Base-by-base conservation (phyloP, 441 rosid genomes). In the Breynia disticha region DNA sequence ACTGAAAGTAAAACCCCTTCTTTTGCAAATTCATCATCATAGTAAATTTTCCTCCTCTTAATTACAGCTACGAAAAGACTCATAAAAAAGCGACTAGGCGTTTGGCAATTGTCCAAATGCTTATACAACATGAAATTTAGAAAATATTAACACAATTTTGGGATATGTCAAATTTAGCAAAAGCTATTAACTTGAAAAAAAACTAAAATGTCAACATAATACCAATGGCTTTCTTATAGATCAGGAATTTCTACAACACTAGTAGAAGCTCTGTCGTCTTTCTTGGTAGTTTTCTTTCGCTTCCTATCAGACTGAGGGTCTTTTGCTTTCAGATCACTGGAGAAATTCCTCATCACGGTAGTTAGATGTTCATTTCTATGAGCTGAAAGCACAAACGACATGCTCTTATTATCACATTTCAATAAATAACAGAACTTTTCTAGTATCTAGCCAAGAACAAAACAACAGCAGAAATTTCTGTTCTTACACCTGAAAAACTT, bases 281-380 rank as follows among this genome's bases (percentile, higher is more conserved):
- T 82, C 47, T 59, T 69, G 7, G 82, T 50, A 46, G 65, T 60
- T 67, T 78, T 86, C 82, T 78, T 87, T 21, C 91, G 66, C 74
- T 87, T 90, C 78, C 78, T 84, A 55, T 82, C 89, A 35, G 83
- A 76, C 28, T 68, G 80, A 48, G 84, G 87, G 58, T 78, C 94
- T 65, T 81, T 86, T 41, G 73, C 83, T 70, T 78, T 87, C 62
- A 87, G 66, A 37, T 67, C 88, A 41, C 74, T 69, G 70, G 74
- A 61, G 61, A 81, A 67, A 62, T 80, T 77, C 79, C 91, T 78
- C 63, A 90, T 60, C 6, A 72, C 63, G 14, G 72, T 47, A 37
- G 89, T 67, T 52, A 90, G 64, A 54, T 69, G 78, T 61, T 82
- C 87, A 48, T 87, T 87, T 65, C 91, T 74, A 57, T 78, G 91